Base-by-base conservation (phyloP, 2,329 filamentous ascomycete genomes). In the Aspergillus versicolor region DNA sequence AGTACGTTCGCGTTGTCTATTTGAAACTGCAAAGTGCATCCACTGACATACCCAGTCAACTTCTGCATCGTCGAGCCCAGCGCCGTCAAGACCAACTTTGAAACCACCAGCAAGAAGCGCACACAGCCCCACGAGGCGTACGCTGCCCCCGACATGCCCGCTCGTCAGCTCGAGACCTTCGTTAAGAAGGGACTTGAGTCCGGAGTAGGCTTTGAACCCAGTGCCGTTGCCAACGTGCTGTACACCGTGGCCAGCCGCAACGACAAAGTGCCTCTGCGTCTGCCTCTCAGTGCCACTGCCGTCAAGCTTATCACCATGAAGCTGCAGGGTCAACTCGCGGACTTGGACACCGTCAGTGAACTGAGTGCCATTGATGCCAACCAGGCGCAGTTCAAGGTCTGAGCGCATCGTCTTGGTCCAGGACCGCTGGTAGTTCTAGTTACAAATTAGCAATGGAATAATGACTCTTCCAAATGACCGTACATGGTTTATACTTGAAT, bases 41-140 rank as follows among this genome's bases (percentile, higher is more conserved):
- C 4, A 21, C 21, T 21, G 4, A 21, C 5, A 37, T 15, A 37
- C 41, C 19, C 12, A 44, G 41, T 80, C 43, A 71, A 77, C 52
- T 72, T 80, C 41, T 73, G 70, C 51, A 71, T 75, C 38, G 64
- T 79, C 27, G 78, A 81, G 61, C 79, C 79, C 0, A 74, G 71
- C 57, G 65, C 68, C 59, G 58, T 75, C 43, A 68, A 70, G 43
- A 75, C 70, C 5, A 67, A 67, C 15, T 80, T 78, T 48, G 74
- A 73, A 3, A 46, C 57, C 1, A 50, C 50, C 21, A 54, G 45
- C 19, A 24, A 51, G 41, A 57, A 60, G 12, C 13, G 5, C 22
- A 44, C 34, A 15, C 9, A 9, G 4, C 30, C 48, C 9, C 57
- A 60, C 34, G 49, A 49, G 17, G 54, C 54, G 2, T 56, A 56